phyloP scores from a whole-genome alignment of 2,329 filamentous ascomycete species.

The Penicillium italicum region DNA sequence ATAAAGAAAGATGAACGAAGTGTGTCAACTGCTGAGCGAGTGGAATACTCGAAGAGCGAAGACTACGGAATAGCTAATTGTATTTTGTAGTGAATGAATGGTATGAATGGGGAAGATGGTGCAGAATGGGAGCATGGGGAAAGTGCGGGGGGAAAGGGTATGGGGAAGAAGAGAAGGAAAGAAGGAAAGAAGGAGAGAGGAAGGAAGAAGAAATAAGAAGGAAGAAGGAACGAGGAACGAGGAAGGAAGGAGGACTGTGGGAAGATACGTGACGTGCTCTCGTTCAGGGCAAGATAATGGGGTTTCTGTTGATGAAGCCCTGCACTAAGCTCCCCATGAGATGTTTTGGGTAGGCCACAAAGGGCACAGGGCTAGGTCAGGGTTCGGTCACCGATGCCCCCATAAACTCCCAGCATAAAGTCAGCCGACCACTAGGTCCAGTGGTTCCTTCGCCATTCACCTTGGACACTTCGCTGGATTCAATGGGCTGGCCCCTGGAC shows the following conservation, averaged over 20 bases:
- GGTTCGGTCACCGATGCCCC: constrained; percentile 26
- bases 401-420: constrained; percentile 42
- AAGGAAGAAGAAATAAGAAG: neutral
- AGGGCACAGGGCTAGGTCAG: constrained; percentile 6
- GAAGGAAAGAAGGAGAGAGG: neutral
- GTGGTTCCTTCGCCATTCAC: neutral
- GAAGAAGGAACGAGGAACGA: neutral
- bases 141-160: neutral
- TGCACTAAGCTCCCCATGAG: neutral
- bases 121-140: neutral
- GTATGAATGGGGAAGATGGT: neutral
- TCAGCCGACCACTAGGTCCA: constrained; percentile 1
- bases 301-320: neutral
- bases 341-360: neutral
- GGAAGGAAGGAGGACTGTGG: neutral
- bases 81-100: neutral
- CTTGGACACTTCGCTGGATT: neutral
- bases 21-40: neutral
- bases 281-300: neutral
- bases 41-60: neutral
- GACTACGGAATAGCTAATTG: neutral
- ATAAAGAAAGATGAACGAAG: neutral
- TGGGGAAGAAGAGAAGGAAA: neutral
- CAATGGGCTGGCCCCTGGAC: neutral
- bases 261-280: neutral